A percentile compares a stretch with the other conserved stretches of the same genome.
These are phyloP conservation scores for Neofusicoccum sp. DNA, from an alignment of 2,329 filamentous ascomycete genomes.

Conservation along the genomic window DNA sequence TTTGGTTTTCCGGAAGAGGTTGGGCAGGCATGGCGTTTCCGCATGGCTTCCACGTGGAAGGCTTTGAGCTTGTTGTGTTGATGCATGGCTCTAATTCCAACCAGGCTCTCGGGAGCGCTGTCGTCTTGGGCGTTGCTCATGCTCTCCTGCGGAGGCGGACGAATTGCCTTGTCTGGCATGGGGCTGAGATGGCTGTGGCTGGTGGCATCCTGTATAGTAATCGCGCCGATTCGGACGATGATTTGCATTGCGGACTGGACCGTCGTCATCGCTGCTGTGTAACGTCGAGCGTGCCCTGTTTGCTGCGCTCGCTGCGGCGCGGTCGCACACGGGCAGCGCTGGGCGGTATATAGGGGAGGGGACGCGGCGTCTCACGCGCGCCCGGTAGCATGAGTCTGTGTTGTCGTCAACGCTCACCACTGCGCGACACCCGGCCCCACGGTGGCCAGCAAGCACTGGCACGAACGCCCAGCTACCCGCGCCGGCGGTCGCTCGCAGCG, in stretches of 20 bases:
- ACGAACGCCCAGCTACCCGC: slow-evolving; percentile 14
- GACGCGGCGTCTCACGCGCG: background rate
- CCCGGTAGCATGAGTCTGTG: background rate
- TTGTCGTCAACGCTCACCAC: slow-evolving; percentile 6
- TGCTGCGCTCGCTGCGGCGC: background rate
- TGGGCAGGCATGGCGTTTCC: slow-evolving; percentile 11
- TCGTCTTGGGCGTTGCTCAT: slow-evolving; percentile 14
- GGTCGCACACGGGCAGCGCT: slow-evolving; percentile 2
- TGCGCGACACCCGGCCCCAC: background rate
- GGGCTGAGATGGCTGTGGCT: slow-evolving; percentile 11
- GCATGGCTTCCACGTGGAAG: slow-evolving; percentile 13
- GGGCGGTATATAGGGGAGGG: slow-evolving; percentile 4
- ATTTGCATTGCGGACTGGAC: slow-evolving; percentile 6
- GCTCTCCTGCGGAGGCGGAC: slow-evolving; percentile 6
- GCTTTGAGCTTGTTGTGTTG: slow-evolving; percentile 6
- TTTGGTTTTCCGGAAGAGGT: background rate
- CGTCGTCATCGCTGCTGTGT: slow-evolving; percentile 18
- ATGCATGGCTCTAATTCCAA: slow-evolving; percentile 16
- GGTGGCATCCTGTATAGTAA: slow-evolving; percentile 17
- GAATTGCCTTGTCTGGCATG: slow-evolving; percentile 8
- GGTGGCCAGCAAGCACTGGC: background rate
- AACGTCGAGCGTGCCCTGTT: slow-evolving; percentile 7
- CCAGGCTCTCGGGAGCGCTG: slow-evolving; percentile 12
- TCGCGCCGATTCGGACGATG: slow-evolving; percentile 11
- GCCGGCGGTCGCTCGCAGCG: slow-evolving; percentile 11